Evolutionary conservation across 1,284 basidiomycete species (phyloP).

Genomic region (Pseudozyma sp.): DNA sequence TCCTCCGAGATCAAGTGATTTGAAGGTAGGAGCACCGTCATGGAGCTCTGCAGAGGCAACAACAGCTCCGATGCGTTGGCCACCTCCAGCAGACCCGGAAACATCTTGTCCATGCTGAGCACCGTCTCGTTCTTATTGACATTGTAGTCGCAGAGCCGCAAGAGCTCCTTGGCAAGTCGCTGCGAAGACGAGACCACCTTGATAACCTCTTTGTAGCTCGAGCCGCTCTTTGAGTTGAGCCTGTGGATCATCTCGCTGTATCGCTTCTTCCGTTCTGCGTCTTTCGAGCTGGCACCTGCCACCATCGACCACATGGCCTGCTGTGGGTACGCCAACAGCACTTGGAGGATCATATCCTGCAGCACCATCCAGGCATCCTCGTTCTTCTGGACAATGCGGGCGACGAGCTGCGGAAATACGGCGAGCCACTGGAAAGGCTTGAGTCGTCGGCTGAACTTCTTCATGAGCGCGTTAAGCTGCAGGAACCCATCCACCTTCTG

Average conservation of each 20-base stretch:
- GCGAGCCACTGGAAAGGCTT: slow-evolving; percentile 82
- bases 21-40: slow-evolving; percentile 82
- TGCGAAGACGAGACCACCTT: slow-evolving; percentile 55
- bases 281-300: slow-evolving; percentile 87
- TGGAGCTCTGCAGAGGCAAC: slow-evolving; percentile 89
- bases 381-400: slow-evolving; percentile 86
- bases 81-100: slow-evolving; percentile 54
- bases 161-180: slow-evolving; percentile 62
- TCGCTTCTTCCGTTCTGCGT: slow-evolving; percentile 75
- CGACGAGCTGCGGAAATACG: slow-evolving; percentile 96
- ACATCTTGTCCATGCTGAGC: slow-evolving; percentile 55
- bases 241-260: slow-evolving; percentile 75
- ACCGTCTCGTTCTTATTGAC: slow-evolving; percentile 50
- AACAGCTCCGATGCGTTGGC: slow-evolving; percentile 55
- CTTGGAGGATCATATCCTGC: slow-evolving; percentile 77
- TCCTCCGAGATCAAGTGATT: slow-evolving; percentile 71
- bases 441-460: slow-evolving; percentile 79
- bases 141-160: slow-evolving; percentile 60
- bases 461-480: slow-evolving; percentile 71
- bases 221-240: slow-evolving; percentile 19
- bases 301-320: slow-evolving; percentile 95
- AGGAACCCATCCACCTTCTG: slow-evolving; percentile 55
- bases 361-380: slow-evolving; percentile 78
- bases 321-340: slow-evolving; percentile 85
- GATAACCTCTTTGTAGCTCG: slow-evolving; percentile 46